phyloP scores from a whole-genome alignment of 83 land plant species.

The Thuja plicata region DNA sequence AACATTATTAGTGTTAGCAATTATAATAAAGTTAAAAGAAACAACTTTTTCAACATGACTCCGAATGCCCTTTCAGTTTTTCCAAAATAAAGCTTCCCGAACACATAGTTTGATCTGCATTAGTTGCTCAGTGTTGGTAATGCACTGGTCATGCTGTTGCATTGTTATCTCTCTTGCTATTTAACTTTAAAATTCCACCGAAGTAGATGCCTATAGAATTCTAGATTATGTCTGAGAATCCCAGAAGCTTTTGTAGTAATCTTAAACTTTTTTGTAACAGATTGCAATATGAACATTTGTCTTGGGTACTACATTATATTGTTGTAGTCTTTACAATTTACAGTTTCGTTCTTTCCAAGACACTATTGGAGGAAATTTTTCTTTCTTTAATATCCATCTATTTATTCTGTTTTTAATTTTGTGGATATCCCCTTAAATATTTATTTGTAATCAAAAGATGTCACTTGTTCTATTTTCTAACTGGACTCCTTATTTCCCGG shows the following conservation, averaged over 20 bases:
- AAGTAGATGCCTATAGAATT: neutral
- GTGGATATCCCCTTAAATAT: no score
- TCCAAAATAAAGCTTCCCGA: neutral
- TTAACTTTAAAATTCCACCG: neutral
- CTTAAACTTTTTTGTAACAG: neutral
- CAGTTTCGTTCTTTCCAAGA: neutral
- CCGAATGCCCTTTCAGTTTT: neutral
- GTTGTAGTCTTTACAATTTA: neutral
- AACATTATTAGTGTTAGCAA: neutral
- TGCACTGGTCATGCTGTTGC: neutral
- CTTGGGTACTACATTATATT: neutral
- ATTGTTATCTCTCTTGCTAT: neutral
- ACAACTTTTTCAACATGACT: neutral
- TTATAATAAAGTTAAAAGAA: neutral
- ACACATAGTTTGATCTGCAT: neutral
- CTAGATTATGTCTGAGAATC: neutral
- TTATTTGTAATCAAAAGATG: no score
- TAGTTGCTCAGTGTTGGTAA: neutral
- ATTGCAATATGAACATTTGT: neutral
- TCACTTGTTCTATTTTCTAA: no score
- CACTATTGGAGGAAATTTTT: neutral
- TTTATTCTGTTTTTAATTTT: no score
- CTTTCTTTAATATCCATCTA: neutral
- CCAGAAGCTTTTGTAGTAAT: neutral
- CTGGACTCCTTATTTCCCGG: neutral